These are phyloP conservation scores for Achlya hypogyna DNA, from an alignment of 352 stramenopile species.

Conservation along the genomic window DNA sequence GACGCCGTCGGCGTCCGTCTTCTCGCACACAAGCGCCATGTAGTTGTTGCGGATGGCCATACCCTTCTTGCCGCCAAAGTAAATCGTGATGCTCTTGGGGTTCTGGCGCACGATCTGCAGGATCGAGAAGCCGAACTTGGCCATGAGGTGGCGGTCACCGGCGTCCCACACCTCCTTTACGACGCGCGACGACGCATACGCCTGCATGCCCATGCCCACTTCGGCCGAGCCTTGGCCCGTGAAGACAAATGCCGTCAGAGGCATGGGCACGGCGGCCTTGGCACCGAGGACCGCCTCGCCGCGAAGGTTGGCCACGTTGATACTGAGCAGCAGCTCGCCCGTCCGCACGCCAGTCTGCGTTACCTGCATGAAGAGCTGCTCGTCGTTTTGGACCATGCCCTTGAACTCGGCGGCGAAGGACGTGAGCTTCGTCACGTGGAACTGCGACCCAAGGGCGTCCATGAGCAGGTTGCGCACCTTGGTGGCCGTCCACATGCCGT, in stretches of 20 bases:
- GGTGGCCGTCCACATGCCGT: slow-evolving; percentile 82
- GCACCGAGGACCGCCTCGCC: slow-evolving; percentile 71
- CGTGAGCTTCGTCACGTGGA: slow-evolving; percentile 62
- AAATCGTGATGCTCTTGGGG: slow-evolving; percentile 68
- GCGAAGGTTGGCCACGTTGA: slow-evolving; percentile 65
- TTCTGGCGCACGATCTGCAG: slow-evolving; percentile 83
- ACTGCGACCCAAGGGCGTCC: slow-evolving; percentile 23
- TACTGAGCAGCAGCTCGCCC: slow-evolving; percentile 53
- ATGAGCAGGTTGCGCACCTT: slow-evolving; percentile 68
- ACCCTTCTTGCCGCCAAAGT: slow-evolving; percentile 78
- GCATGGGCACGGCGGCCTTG: slow-evolving; percentile 55
- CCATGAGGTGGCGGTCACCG: slow-evolving; percentile 55
- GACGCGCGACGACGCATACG: slow-evolving; percentile 55
- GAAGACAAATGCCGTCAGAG: slow-evolving; percentile 72
- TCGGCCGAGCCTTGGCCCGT: slow-evolving; percentile 77
- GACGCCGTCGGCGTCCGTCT: slow-evolving; percentile 37
- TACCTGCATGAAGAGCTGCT: slow-evolving; percentile 70
- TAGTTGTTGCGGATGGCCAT: slow-evolving; percentile 79
- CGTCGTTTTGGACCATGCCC: slow-evolving; percentile 80
- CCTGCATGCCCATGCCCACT: slow-evolving; percentile 85
- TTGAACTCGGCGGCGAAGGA: slow-evolving; percentile 75
- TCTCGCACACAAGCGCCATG: slow-evolving; percentile 64
- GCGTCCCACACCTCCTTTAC: slow-evolving; percentile 75
- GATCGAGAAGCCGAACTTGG: slow-evolving; percentile 83
- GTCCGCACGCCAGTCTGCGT: slow-evolving; percentile 53